phyloP scores from a whole-genome alignment of 352 stramenopile species.

The Blastocystis sp. region DNA sequence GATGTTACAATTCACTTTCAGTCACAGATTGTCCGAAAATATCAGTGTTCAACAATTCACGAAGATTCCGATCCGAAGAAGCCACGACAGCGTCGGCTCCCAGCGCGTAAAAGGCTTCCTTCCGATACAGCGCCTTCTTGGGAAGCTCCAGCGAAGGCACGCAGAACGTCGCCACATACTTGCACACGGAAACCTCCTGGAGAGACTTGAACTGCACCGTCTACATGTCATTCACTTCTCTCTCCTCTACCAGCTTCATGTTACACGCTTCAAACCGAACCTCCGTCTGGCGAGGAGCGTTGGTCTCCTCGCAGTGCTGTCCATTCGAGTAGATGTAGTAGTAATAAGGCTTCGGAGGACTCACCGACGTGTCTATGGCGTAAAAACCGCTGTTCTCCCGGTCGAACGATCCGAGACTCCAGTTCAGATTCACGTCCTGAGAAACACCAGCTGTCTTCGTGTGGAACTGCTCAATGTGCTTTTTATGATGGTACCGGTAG shows the following conservation, averaged over 20 bases:
- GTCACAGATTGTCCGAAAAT: background rate
- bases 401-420: background rate
- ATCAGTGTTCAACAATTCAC: background rate
- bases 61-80: background rate
- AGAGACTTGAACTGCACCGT: background rate
- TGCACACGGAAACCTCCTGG: background rate
- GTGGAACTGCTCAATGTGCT: constrained; percentile 1
- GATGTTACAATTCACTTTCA: too few relatives aligned
- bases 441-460: background rate
- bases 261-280: constrained; percentile 32
- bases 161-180: background rate
- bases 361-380: background rate
- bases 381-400: background rate
- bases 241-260: background rate
- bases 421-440: constrained; percentile 1
- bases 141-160: background rate
- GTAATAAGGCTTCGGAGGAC: background rate
- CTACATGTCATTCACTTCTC: background rate
- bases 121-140: background rate
- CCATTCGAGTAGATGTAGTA: background rate
- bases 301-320: constrained; percentile 21
- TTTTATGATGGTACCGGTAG: constrained; percentile 10
- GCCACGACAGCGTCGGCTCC: background rate
- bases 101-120: constrained; percentile 16
- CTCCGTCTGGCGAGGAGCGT: background rate